Conservation (phyloP, 2,329 filamentous ascomycete genomes). For the Verticillium zaregamsianum region DNA sequence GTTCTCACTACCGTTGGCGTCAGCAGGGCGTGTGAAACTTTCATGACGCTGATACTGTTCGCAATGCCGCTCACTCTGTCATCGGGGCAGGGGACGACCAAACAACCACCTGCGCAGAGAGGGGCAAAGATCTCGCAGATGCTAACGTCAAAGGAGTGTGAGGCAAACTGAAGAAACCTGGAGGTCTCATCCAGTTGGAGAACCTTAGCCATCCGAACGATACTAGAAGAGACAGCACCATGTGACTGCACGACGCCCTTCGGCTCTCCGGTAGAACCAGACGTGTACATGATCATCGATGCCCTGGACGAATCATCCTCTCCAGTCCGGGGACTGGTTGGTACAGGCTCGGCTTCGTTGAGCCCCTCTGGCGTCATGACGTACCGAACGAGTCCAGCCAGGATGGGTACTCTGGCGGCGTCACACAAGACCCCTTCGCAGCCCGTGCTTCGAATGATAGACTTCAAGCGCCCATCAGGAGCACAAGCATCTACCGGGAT, state of each 20-base stretch:
- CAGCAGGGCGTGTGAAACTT: not conserved
- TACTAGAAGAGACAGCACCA: constrained; percentile 9
- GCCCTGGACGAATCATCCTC: not conserved
- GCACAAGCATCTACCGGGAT: constrained; percentile 19
- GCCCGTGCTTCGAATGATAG: not conserved
- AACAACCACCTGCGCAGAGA: constrained; percentile 14
- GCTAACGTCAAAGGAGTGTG: constrained; percentile 14
- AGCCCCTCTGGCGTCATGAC: not conserved
- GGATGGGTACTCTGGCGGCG: not conserved
- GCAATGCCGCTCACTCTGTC: constrained; percentile 15
- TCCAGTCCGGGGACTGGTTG: not conserved
- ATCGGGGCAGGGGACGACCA: constrained; percentile 16
- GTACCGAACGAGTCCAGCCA: not conserved
- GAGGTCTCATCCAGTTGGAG: not conserved
- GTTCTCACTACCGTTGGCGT: not conserved
- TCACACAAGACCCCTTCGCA: not conserved
- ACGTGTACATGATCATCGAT: constrained; percentile 17
- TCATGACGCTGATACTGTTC: constrained; percentile 12
- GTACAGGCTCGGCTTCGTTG: not conserved
- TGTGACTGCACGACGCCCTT: constrained; percentile 19
- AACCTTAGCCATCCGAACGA: constrained; percentile 2
- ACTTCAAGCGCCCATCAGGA: constrained; percentile 6
- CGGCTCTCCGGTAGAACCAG: constrained; percentile 17
- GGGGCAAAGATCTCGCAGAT: constrained; percentile 12
- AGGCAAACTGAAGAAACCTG: constrained; percentile 17